A percentile compares a stretch with the other conserved stretches of the same genome.
phyloP scores from a whole-genome alignment of 164 flowering plant genomes.

The Buxus sempervirens region DNA sequence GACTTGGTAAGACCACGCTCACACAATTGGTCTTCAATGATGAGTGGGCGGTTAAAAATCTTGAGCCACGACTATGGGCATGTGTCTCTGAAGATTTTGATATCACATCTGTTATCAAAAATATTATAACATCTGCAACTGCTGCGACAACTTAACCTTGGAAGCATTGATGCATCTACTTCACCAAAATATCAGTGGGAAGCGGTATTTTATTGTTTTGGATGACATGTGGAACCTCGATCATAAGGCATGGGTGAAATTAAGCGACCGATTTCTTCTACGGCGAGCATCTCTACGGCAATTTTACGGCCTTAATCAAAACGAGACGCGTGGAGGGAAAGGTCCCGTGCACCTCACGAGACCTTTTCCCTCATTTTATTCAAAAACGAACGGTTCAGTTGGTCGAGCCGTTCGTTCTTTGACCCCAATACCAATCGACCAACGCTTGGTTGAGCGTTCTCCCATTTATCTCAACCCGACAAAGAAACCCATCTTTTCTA shows the following conservation, averaged over 20 bases:
- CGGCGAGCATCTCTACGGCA: too few species aligned
- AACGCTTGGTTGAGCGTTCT: too few species aligned
- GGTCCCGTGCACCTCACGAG: too few species aligned
- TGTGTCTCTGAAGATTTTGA: background rate
- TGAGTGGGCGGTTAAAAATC: background rate
- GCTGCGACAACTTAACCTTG: background rate
- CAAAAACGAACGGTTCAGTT: too few species aligned
- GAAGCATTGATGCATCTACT: background rate
- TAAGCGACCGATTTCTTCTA: background rate
- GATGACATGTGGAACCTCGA: slow-evolving; percentile 10
- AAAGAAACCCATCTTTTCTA: too few species aligned
- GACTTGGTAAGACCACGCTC: background rate
- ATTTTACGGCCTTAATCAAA: too few species aligned
- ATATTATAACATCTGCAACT: too few species aligned
- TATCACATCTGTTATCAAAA: background rate
- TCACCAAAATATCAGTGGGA: background rate
- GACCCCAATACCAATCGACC: too few species aligned
- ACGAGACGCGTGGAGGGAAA: too few species aligned
- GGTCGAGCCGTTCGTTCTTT: too few species aligned
- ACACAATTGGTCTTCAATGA: background rate
- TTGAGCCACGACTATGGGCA: background rate
- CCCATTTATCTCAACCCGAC: too few species aligned
- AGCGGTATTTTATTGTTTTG: slow-evolving; percentile 4
- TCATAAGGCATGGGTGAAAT: background rate
- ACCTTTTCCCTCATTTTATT: too few species aligned